Conservation (phyloP, 2,329 filamentous ascomycete genomes). For the Emergomyces africanus region DNA sequence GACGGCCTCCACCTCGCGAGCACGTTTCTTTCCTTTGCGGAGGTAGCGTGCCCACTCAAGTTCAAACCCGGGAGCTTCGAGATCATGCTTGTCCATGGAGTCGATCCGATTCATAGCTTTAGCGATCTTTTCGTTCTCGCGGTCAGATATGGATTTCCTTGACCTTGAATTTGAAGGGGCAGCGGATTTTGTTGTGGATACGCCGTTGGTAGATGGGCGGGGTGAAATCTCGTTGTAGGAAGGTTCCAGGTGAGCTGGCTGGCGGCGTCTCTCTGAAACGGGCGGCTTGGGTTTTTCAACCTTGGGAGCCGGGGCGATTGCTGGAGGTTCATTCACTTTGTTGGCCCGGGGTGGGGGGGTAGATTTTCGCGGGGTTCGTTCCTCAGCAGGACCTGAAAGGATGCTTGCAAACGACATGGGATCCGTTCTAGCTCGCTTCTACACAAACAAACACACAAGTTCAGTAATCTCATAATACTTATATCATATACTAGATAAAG, state of each 20-base stretch:
- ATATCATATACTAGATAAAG: too few relatives aligned
- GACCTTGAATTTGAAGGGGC: constrained; percentile 32
- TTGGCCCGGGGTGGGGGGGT: constrained; percentile 26
- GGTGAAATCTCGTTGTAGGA: constrained; percentile 11
- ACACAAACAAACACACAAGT: constrained; percentile 9
- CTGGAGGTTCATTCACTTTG: constrained; percentile 16
- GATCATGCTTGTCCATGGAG: constrained; percentile 43
- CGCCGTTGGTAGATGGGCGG: constrained; percentile 16
- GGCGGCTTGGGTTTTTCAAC: constrained; percentile 17
- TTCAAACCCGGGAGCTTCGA: constrained; percentile 41
- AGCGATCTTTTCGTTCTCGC: constrained; percentile 58
- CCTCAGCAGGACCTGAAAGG: constrained; percentile 64
- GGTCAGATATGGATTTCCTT: constrained; percentile 41
- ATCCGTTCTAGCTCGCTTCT: constrained; percentile 64
- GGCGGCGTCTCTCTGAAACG: constrained; percentile 17
- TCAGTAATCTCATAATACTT: constrained; percentile 10
- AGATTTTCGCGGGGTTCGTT: constrained; percentile 37
- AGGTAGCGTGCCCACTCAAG: constrained; percentile 41
- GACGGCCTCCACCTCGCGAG: constrained; percentile 48
- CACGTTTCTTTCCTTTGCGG: constrained; percentile 51
- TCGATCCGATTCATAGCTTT: constrained; percentile 50
- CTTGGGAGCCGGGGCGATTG: constrained; percentile 17
- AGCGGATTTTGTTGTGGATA: constrained; percentile 10
- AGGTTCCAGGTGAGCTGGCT: constrained; percentile 13
- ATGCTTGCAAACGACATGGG: constrained; percentile 97